Evolutionary conservation across 805 yeast genomes (phyloP), one percentile per base, ranked within the genome.

Genomic region (Yamadazyma insecticola): DNA sequence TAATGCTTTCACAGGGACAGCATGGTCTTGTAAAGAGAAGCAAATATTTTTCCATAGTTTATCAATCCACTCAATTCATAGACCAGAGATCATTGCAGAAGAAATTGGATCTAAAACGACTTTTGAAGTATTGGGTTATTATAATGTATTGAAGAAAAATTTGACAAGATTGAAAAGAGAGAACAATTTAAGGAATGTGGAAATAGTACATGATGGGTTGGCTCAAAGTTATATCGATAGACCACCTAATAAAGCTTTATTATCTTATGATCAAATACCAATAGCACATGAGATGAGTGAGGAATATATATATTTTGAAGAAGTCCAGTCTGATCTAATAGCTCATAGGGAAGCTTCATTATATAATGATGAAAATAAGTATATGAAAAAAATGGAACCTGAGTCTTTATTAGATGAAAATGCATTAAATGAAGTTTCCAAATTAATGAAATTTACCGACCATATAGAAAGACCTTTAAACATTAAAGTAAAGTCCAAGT

Each of bases 21-120:
- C 39, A 13, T 77, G 84, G 84, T 46, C 63, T 1, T 35, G 45
- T 1, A 32, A 35, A 1, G 83, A 78, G 33, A 77, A 78, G 41
- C 72, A 70, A 13, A 23, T 33, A 10, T 78, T 78, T 48, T 78
- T 76, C 48, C 55, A 58, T 13, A 57, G 66, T 14, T 46, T 78
- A 19, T 64, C 72, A 1, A 53, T 78, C 20, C 68, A 60, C 42
- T 68, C 78, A 2, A 76, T 75, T 14, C 65, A 64, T 32, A 45
- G 67, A n/a, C 31, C 62, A 1, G 75, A 73, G 6, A 31, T 48
- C 9, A 70, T 78, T 1, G 44, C 51, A 10, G 43, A 42, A 2
- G 43, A 55, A 10, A 37, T 78, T 5, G 66, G 67, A 0, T 37
- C 44, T 4, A 78, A 77, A 43, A 54, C 72, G 4, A 37, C 45